Conservation (phyloP, 176 grass and related monocot genomes). For the Juncus inflexus region DNA sequence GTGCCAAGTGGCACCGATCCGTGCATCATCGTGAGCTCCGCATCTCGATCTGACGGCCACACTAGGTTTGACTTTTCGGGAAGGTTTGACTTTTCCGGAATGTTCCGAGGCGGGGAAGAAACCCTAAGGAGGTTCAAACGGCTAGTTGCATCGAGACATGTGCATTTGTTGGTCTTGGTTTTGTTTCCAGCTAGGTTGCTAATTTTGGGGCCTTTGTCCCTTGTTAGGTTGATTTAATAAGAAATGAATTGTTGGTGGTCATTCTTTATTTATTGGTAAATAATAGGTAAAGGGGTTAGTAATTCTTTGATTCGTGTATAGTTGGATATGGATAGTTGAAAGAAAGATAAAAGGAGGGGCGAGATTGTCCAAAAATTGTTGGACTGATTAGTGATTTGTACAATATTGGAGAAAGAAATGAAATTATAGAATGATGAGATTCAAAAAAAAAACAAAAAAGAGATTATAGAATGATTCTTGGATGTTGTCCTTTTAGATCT, state of each 20-base stretch:
- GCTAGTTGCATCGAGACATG: conserved; percentile 22
- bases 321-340: neutral
- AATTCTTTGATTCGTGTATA: conserved; percentile 34
- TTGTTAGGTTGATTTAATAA: conserved; percentile 35
- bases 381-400: conserved; percentile 16
- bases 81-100: conserved; percentile 23
- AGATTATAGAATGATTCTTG: too few species aligned
- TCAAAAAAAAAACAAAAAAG: too few species aligned
- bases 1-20: neutral
- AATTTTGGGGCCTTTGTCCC: conserved; percentile 46
- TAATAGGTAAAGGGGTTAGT: neutral
- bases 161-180: conserved; percentile 40
- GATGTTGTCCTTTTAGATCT: neutral
- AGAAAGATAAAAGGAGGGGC: neutral
- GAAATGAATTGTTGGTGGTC: neutral
- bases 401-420: neutral
- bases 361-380: conserved; percentile 23
- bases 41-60: neutral
- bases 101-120: conserved; percentile 36
- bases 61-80: neutral
- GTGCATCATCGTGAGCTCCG: conserved; percentile 17
- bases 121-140: conserved; percentile 27
- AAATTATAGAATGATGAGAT: neutral
- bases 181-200: conserved; percentile 53
- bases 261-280: conserved; percentile 26